Conservation (phyloP, 441 rosid species). For the Kokia cookei region DNA sequence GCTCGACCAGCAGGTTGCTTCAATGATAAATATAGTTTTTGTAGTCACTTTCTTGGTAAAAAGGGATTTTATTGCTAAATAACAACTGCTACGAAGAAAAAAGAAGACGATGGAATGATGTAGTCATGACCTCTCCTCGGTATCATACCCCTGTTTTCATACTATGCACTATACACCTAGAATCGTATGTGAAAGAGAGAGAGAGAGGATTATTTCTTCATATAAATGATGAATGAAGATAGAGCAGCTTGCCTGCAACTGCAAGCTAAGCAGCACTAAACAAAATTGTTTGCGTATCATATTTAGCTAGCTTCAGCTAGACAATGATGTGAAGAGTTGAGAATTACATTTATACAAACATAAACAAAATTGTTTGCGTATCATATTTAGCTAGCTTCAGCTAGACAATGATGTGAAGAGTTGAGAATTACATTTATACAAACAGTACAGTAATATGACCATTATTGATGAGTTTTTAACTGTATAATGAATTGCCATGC, state of each 20-base stretch:
- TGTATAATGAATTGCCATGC: too few species aligned
- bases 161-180: neutral
- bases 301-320: neutral
- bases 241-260: neutral
- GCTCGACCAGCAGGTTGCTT: too few species aligned
- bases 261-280: neutral
- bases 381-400: neutral
- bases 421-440: neutral
- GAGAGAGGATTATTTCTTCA: neutral
- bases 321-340: neutral
- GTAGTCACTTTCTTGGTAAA: neutral
- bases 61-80: neutral
- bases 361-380: neutral
- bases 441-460: too few species aligned
- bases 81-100: neutral
- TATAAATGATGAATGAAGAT: neutral
- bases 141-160: neutral
- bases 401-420: neutral
- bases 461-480: too few species aligned
- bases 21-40: too few species aligned
- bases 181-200: neutral
- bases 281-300: neutral
- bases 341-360: too few species aligned
- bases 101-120: neutral
- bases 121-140: neutral